Base-by-base conservation (phyloP, 2,329 filamentous ascomycete species). In the Ophiostoma piceae region DNA sequence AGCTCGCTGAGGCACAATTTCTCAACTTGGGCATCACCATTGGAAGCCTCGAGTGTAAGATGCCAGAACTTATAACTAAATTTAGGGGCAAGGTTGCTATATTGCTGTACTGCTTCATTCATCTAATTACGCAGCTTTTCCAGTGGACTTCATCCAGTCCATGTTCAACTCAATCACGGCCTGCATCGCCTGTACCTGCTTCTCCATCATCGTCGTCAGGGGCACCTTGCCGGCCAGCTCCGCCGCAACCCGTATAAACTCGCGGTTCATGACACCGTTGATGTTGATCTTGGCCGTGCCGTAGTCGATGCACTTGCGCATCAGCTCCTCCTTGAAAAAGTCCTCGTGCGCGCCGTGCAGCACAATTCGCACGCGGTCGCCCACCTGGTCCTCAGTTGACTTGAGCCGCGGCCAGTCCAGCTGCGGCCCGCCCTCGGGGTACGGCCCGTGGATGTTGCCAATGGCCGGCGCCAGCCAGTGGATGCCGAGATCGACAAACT, bases 381-480 rank as follows among this genome's bases (percentile, higher is more conserved):
- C 66, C 12, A 70, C 70, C 47, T 64, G 65, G n/a, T 67, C 19
- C 29, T 37, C 32, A 69, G 88, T 84, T 4, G 77, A 77, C 57
- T 79, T 76, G 70, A 87, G 76, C 71, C 84, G 78, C 26, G 83
- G 82, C 74, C 84, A 87, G 73, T 86, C 84, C 66, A 86, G 73
- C 76, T 81, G 79, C 22, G 85, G 83, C 0, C 86, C 86, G 35
- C 83, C 77, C 0, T 84, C 85, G 37, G 84, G 82, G 77, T 89
- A 89, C 70, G 84, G 83, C 0, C 87, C 87, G 78, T 90, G 87
- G 51, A 89, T 85, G 74, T 89, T 89, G 1, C 87, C 87, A 78
- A 89, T 88, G 1, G 86, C 86, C 1, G 87, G 87, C 11, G 87
- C 87, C 12, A 89, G 78, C 80, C 85, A 88, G 74, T 89, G 84